Conservation (phyloP, 139 green algal species). For the Coelastrella sp. region DNA sequence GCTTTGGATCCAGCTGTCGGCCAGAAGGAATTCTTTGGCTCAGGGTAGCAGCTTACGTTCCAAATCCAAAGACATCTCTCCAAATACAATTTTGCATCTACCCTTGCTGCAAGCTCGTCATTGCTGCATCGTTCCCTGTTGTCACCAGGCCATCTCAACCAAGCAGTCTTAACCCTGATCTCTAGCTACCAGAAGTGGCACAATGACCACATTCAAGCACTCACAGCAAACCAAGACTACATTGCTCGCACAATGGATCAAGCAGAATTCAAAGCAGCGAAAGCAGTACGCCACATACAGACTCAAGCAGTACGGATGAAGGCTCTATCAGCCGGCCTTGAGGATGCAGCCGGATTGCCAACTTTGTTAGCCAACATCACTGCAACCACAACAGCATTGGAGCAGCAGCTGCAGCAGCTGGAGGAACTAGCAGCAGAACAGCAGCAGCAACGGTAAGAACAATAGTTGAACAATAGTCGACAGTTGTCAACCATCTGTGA, state of each 20-base stretch:
- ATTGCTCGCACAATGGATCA: slow-evolving; percentile 9
- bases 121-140: not conserved
- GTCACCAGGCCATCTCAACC: not conserved
- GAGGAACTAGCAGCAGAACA: not conserved
- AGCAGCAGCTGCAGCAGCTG: slow-evolving; percentile 26
- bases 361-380: not conserved
- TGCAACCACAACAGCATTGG: not conserved
- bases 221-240: slow-evolving; percentile 40
- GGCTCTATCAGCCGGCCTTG: not conserved
- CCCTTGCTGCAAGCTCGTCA: not conserved
- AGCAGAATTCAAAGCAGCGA: slow-evolving; percentile 16
- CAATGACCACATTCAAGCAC: not conserved
- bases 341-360: not conserved
- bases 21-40: no score
- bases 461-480: no score
- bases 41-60: no score
- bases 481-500: no score
- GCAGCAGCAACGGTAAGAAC: not conserved
- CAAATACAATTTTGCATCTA: no score
- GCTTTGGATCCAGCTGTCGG: no score
- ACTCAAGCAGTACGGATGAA: not conserved
- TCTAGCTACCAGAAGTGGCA: not conserved
- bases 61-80: no score
- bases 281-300: slow-evolving; percentile 21
- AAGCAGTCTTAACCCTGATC: not conserved